Conservation (phyloP, 1,284 basidiomycete species). For the Thelephora terrestris region DNA sequence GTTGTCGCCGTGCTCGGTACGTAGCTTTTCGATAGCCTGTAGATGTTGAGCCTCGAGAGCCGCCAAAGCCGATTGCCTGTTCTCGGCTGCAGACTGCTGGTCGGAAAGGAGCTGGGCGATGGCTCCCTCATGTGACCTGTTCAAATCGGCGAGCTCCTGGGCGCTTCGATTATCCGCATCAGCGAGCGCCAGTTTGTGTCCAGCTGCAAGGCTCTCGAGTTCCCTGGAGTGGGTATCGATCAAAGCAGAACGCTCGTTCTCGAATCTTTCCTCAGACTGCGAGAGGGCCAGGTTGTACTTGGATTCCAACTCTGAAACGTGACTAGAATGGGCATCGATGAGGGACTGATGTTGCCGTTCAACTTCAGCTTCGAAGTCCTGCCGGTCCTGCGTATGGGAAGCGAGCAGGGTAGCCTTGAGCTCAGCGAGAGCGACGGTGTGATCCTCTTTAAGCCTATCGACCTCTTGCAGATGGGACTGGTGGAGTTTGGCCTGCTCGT, state of each 20-base stretch:
- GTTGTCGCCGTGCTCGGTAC: conserved; percentile 22
- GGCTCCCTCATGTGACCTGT: conserved; percentile 12
- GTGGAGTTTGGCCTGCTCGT: conserved; percentile 20
- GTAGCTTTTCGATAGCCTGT: conserved; percentile 2
- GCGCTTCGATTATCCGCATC: conserved; percentile 26
- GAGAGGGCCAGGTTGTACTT: background rate
- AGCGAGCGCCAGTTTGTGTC: conserved; percentile 17
- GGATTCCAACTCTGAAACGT: background rate
- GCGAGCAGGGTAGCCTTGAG: conserved; percentile 33
- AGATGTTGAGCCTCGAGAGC: conserved; percentile 4
- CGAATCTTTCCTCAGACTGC: background rate
- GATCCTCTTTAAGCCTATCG: conserved; percentile 33
- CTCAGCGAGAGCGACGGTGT: conserved; percentile 33
- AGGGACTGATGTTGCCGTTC: conserved; percentile 18
- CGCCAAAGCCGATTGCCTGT: background rate
- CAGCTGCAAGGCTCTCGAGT: no score
- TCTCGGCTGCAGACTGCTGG: conserved; percentile 12
- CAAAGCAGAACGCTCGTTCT: background rate
- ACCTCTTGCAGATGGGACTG: conserved; percentile 31
- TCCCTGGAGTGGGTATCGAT: background rate
- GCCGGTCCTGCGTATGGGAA: conserved; percentile 35
- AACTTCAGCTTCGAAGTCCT: conserved; percentile 31
- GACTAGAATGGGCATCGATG: background rate
- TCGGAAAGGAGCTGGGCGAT: conserved; percentile 9
- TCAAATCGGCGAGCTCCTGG: conserved; percentile 21